Evolutionary conservation across 257 asterid species (phyloP).

Genomic region (Petunia secreta): DNA sequence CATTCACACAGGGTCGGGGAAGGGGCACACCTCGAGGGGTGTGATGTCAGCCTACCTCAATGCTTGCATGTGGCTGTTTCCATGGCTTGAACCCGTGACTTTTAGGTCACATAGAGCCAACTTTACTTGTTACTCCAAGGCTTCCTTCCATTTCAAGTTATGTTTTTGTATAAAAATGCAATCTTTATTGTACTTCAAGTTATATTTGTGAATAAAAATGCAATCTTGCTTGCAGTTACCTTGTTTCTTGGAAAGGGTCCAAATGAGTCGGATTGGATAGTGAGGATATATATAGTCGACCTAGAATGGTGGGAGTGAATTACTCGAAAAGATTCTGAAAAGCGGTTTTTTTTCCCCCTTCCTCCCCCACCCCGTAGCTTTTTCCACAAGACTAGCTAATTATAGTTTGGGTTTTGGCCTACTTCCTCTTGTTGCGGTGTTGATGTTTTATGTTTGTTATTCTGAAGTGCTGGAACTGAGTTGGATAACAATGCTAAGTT

Average conservation of each 20-base stretch:
- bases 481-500: background rate
- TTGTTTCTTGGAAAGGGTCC: background rate
- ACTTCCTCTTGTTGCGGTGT: background rate
- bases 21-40: too few relatives aligned
- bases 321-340: background rate
- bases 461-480: background rate
- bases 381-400: background rate
- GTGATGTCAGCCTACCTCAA: too few relatives aligned
- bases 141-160: slow-evolving; percentile 33
- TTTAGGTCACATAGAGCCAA: too few relatives aligned
- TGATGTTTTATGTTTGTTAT: background rate
- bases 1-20: too few relatives aligned
- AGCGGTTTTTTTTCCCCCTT: background rate
- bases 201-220: background rate
- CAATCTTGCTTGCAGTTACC: slow-evolving; percentile 26
- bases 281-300: background rate
- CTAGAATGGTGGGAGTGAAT: background rate
- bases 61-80: too few relatives aligned
- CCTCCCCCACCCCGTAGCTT: background rate
- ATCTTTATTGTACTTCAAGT: slow-evolving; percentile 27
- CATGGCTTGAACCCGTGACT: too few relatives aligned
- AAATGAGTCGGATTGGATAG: background rate
- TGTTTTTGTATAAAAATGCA: background rate
- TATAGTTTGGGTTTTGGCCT: background rate
- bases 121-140: too few relatives aligned